Evolutionary conservation across 495 filamentous ascomycete species (phyloP), one percentile per base, ranked within the genome.

Genomic region (Talaromyces thailandensis): DNA sequence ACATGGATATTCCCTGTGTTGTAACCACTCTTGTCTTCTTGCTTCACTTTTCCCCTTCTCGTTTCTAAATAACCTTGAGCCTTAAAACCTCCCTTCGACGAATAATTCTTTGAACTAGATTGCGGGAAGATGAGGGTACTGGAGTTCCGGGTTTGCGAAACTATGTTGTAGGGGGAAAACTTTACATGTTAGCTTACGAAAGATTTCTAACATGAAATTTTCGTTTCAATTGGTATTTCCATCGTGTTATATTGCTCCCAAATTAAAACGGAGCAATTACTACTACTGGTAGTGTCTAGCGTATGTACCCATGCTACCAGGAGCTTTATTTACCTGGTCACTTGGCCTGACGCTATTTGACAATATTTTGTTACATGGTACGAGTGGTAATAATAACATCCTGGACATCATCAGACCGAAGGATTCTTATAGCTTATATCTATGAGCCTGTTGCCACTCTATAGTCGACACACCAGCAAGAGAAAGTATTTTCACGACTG

Each of bases 251-350:
- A 55, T 28, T 55, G 26, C 26, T 28, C 14, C 6, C 23, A 55
- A 28, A 55, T 55, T 55, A 55, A 55, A 55, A 16, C 51, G 51
- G 51, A 55, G 23, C 21, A 48, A 55, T 55, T 55, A 28, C 51
- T 28, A 28, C 51, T 55, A 28, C 51, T 28, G 26, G 51, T 14
- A 55, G 16, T 55, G 9, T 16, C 21, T 55, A 55, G 11, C 28
- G 51, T 55, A 55, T 55, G 51, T 11, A 55, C 51, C 51, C 51
- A 55, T 55, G 51, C n/a, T 26, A 26, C 51, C 26, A 28, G 24
- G 26, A 55, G 51, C 26, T 28, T 55, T 28, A 28, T 26, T 28
- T 55, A 29, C 51, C 23, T n/a, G 28, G 26, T 14, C 23, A 26
- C 51, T 16, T 26, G 23, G 12, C 26, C 7, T 26, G 24, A 25